These are phyloP conservation scores for Dictyostelium citrinum DNA, from an alignment of 78 protist species.

Conservation along the genomic window DNA sequence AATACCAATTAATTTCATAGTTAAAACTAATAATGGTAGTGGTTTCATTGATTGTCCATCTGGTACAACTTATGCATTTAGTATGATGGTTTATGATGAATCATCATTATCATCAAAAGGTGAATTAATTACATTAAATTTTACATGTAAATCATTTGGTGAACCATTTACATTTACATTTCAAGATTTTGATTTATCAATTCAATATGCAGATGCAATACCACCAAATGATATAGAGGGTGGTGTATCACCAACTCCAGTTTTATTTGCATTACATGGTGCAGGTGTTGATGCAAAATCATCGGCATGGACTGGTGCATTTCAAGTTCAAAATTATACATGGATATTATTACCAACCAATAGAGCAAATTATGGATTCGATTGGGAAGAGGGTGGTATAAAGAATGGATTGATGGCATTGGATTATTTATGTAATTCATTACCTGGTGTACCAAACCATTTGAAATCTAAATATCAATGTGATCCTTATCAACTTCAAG, in stretches of 20 bases:
- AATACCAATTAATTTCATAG: constrained; percentile 9
- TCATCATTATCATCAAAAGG: background rate
- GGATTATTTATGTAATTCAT: background rate
- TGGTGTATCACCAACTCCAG: background rate
- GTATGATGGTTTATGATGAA: background rate
- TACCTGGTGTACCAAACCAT: constrained; percentile 49
- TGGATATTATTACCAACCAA: constrained; percentile 76
- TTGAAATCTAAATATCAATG: background rate
- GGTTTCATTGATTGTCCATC: background rate
- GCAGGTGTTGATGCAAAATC: constrained; percentile 72
- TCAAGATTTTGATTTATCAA: constrained; percentile 48
- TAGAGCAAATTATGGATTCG: constrained; percentile 29
- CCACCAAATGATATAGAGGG: constrained; percentile 33
- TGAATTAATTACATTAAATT: constrained; percentile 1
- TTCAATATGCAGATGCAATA: constrained; percentile 61
- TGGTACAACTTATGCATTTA: background rate
- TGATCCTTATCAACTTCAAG: background rate
- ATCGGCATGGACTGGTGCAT: constrained; percentile 36
- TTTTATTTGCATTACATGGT: constrained; percentile 68
- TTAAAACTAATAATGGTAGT: background rate
- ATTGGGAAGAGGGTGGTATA: constrained; percentile 62
- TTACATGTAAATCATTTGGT: constrained; percentile 52
- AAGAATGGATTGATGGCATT: constrained; percentile 38
- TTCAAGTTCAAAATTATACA: constrained; percentile 56
- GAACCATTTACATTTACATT: constrained; percentile 52